Evolutionary conservation across 257 asterid species (phyloP), one percentile per base, ranked within the genome.

Genomic region (Ligustrum vulgare): DNA sequence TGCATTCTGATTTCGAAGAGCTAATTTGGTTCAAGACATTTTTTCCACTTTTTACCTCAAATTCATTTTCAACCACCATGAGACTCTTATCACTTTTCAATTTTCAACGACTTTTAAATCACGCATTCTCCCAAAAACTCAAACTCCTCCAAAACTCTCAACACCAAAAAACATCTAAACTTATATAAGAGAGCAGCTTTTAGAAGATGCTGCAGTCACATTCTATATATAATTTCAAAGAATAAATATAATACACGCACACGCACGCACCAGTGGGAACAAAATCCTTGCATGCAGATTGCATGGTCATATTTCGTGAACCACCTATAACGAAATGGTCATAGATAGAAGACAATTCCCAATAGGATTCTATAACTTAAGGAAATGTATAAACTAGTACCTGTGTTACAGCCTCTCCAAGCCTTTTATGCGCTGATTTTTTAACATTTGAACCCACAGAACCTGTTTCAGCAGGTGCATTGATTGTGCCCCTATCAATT

Each of bases 401-500:
- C 99, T 95, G 87, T 51, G 81, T 87, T 72, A 72, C 72, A 65
- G 84, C 86, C 76, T 89, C 98, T 36, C 90, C 96, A 70, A 92
- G 86, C 82, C 89, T 81, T 84, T 75, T 89, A 71, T 47, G 16
- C 1, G 78, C 43, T 68, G 82, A 64, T 85, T 43, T 83, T 73
- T 67, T 76, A 67, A 84, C 66, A 45, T 79, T 82, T 35, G 78
- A 71, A 68, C 86, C 80, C 78, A 80, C 81, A 39, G 93, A 86
- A 80, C 82, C 89, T 81, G 34, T 86, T 60, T 81, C 75, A 18
- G 80, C 72, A 67, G 77, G 47, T 25, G 76, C 67, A 63, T 67
- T 79, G 67, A 69, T 70, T 78, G 70, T 68, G 75, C 74, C 77
- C 72, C 67, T 87, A 71, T 25, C 82, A 73, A 73, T 70, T 51